phyloP scores from a whole-genome alignment of 202 grass and related monocot species.

The Dendrocalamus latiflorus region DNA sequence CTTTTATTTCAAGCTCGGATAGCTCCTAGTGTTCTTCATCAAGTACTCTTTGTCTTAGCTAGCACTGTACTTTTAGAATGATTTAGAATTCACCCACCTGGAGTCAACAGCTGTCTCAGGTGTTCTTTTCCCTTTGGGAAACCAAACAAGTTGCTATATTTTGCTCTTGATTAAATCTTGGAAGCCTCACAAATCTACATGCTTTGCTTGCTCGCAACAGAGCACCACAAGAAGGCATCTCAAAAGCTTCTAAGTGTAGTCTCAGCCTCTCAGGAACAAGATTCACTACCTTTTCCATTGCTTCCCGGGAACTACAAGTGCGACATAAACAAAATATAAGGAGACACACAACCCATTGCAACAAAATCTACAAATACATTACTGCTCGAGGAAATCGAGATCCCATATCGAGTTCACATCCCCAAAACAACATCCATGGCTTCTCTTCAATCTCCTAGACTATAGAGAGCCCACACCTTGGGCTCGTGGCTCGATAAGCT shows the following conservation, averaged over 20 bases:
- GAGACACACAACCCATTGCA: neutral
- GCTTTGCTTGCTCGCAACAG: constrained; percentile 39
- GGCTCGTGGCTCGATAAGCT: neutral
- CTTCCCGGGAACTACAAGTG: constrained; percentile 25
- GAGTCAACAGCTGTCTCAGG: constrained; percentile 23
- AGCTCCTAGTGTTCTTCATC: constrained; percentile 17
- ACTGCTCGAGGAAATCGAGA: constrained; percentile 38
- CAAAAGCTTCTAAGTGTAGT: constrained; percentile 44
- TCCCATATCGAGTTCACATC: constrained; percentile 5
- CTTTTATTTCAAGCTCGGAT: neutral
- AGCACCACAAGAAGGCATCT: constrained; percentile 37
- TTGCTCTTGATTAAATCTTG: constrained; percentile 11
- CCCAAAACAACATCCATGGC: constrained; percentile 41
- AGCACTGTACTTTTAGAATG: constrained; percentile 20
- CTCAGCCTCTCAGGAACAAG: neutral
- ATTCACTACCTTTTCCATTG: neutral
- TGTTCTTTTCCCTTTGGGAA: constrained; percentile 27
- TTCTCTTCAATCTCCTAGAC: constrained; percentile 14
- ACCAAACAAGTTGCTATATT: constrained; percentile 10
- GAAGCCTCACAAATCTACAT: constrained; percentile 10
- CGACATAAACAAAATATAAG: constrained; percentile 2
- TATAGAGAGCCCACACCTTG: constrained; percentile 1
- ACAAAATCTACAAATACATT: constrained; percentile 1
- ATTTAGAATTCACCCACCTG: constrained; percentile 22
- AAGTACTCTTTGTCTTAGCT: constrained; percentile 14